Conservation (phyloP, 75 land plant species). For the Larix kaempferi region DNA sequence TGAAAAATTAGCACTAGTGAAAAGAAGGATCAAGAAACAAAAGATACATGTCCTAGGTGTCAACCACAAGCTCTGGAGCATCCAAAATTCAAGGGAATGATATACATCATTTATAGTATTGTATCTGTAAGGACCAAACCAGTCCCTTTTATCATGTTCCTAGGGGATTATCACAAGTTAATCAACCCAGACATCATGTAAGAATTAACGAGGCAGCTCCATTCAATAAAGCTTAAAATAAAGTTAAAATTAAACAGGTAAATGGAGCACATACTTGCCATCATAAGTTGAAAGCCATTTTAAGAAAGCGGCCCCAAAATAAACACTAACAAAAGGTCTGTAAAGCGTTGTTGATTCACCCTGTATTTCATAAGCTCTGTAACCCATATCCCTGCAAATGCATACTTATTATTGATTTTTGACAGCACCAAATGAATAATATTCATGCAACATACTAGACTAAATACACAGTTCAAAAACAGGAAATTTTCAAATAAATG, state of each 20-base stretch:
- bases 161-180: not conserved
- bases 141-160: not conserved
- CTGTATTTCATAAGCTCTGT: conserved; percentile 54
- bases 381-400: conserved; percentile 71
- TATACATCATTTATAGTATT: not conserved
- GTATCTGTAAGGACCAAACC: not conserved
- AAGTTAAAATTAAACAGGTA: not conserved
- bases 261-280: conserved; percentile 52
- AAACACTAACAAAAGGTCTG: conserved; percentile 82
- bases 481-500: not conserved
- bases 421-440: not conserved
- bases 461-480: not conserved
- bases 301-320: conserved; percentile 85
- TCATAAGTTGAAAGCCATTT: conserved; percentile 80
- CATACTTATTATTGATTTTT: not conserved
- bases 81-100: not conserved
- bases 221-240: not conserved
- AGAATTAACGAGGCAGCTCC: not conserved
- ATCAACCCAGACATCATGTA: not conserved
- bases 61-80: not conserved
- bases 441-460: not conserved
- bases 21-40: not conserved
- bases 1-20: not conserved
- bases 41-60: not conserved
- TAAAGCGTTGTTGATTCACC: conserved; percentile 48